These are phyloP conservation scores for Inga laurina DNA, from an alignment of 306 rosid species.

Conservation along the genomic window DNA sequence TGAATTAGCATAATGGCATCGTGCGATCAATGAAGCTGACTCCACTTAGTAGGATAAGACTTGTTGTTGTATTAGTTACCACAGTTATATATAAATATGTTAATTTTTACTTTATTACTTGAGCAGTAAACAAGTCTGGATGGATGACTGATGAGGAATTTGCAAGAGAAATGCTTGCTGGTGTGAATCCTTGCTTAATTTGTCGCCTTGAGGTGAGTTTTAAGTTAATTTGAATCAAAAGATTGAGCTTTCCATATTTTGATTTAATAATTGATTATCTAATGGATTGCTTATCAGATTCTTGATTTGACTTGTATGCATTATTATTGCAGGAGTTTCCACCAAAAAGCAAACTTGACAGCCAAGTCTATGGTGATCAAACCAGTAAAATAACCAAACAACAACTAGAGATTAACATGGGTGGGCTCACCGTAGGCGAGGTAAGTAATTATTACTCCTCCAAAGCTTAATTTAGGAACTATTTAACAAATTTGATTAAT, in stretches of 20 bases:
- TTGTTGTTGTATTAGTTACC: background rate
- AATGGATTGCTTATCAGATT: background rate
- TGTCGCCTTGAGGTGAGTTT: background rate
- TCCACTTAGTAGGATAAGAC: no score
- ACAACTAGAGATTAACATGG: constrained; percentile 39
- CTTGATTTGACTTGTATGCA: background rate
- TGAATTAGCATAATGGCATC: no score
- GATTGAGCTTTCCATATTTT: background rate
- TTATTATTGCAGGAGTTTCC: constrained; percentile 55
- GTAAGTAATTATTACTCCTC: constrained; percentile 1
- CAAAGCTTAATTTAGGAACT: no score
- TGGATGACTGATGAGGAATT: background rate
- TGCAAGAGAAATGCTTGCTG: constrained; percentile 7
- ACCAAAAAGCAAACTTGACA: constrained; percentile 64
- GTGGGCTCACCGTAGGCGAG: constrained; percentile 49
- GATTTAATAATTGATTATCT: background rate
- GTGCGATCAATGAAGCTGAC: no score
- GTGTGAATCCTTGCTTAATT: background rate
- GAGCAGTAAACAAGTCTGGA: background rate
- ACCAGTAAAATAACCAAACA: constrained; percentile 19
- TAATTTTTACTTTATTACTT: background rate
- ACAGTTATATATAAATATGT: background rate
- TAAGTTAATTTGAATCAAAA: background rate
- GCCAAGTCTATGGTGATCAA: constrained; percentile 52
- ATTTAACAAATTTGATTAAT: no score